phyloP scores from a whole-genome alignment of 257 asterid species.

The Solanum raphanifolium region DNA sequence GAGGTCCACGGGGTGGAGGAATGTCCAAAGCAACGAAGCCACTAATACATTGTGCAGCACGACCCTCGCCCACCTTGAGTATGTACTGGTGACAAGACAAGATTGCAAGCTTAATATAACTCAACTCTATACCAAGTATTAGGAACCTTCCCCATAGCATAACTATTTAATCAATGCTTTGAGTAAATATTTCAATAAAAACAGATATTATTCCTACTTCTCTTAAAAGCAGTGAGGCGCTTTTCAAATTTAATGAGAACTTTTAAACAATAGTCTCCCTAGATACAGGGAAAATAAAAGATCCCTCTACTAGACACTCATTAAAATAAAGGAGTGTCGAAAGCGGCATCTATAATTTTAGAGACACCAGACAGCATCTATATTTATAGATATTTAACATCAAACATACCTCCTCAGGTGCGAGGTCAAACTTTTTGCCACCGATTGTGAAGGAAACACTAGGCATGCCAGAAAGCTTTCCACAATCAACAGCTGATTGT shows the following conservation, averaged over 20 bases:
- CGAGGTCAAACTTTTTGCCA: conserved; percentile 56
- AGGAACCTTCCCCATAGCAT: not conserved
- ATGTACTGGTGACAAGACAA: conserved; percentile 33
- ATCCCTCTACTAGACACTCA: not conserved
- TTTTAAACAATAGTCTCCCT: no score
- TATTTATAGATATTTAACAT: not conserved
- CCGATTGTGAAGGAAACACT: conserved; percentile 80
- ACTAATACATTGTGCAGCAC: conserved; percentile 60
- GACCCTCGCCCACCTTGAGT: conserved; percentile 66
- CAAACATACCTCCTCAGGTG: conserved; percentile 68
- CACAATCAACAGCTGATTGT: conserved; percentile 88
- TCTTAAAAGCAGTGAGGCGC: not conserved
- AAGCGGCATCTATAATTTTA: not conserved
- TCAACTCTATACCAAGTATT: not conserved
- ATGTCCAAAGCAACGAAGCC: conserved; percentile 67
- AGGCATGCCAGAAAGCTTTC: conserved; percentile 61
- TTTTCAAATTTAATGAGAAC: not conserved
- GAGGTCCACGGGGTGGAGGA: conserved; percentile 88
- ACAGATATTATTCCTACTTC: not conserved
- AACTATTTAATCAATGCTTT: not conserved
- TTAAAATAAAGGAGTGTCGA: not conserved
- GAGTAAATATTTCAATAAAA: not conserved
- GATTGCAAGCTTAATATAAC: not conserved
- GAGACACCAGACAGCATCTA: not conserved
- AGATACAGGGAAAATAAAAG: not conserved